phyloP scores from a whole-genome alignment of 352 stramenopile genomes.

The Aphanomyces cochlioides region DNA sequence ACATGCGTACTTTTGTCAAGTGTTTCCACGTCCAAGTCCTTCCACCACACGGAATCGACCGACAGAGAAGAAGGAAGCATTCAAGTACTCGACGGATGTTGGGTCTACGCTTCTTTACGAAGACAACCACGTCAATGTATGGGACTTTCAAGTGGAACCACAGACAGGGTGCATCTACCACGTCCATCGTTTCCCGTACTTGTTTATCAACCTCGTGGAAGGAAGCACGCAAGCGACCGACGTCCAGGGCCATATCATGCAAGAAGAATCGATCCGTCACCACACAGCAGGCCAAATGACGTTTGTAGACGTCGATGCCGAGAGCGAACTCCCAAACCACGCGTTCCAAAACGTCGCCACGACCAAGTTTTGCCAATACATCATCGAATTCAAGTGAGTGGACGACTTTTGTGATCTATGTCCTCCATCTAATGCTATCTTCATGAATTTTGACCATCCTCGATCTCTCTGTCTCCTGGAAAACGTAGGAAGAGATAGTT shows the following conservation, averaged over 20 bases:
- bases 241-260: not conserved
- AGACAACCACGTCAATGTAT: slow-evolving; percentile 6
- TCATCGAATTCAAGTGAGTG: slow-evolving; percentile 15
- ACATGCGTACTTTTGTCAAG: not conserved
- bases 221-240: not conserved
- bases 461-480: not conserved
- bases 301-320: not conserved
- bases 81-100: not conserved
- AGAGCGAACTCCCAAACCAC: not conserved
- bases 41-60: not conserved
- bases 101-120: slow-evolving; percentile 9
- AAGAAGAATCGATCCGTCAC: not conserved
- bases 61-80: not conserved
- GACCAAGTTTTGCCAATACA: slow-evolving; percentile 19
- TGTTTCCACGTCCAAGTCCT: slow-evolving; percentile 2
- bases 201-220: slow-evolving; percentile 11
- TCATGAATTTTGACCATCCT: not conserved
- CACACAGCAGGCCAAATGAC: not conserved
- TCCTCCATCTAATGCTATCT: not conserved
- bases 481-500: too few species aligned
- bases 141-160: slow-evolving; percentile 1
- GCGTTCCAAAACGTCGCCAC: slow-evolving; percentile 4
- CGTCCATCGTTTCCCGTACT: slow-evolving; percentile 7
- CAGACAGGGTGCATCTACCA: slow-evolving; percentile 1
- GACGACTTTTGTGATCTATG: not conserved